Conservation (phyloP, 352 stramenopile species). For the Phytopythium oedochilum region DNA sequence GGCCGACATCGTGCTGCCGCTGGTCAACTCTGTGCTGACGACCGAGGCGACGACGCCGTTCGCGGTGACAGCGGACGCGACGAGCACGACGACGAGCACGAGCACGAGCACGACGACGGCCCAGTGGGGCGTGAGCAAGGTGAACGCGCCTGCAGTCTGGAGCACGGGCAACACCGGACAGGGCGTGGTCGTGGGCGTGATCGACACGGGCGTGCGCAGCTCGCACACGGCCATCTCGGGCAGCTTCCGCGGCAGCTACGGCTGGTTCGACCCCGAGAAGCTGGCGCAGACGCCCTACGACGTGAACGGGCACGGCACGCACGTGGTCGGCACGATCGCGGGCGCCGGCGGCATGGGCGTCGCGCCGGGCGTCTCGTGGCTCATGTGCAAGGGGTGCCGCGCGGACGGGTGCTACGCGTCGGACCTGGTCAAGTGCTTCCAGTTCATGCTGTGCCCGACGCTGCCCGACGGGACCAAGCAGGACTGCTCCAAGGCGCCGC, state of each 20-base stretch:
- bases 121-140: conserved; percentile 47
- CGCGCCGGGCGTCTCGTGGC: conserved; percentile 47
- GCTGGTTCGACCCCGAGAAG: conserved; percentile 55
- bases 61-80: not conserved
- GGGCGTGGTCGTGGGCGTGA: conserved; percentile 49
- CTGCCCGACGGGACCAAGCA: conserved; percentile 28
- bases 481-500: conserved; percentile 47
- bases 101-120: conserved; percentile 20
- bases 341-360: conserved; percentile 46
- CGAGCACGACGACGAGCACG: conserved; percentile 7
- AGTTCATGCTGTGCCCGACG: conserved; percentile 71
- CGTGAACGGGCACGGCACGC: conserved; percentile 45
- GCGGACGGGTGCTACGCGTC: conserved; percentile 31
- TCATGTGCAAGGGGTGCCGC: conserved; percentile 48
- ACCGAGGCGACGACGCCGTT: conserved; percentile 11
- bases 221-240: conserved; percentile 38
- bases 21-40: conserved; percentile 21
- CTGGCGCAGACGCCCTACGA: conserved; percentile 33
- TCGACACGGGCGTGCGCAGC: conserved; percentile 50
- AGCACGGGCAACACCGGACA: conserved; percentile 40
- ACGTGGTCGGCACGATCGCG: conserved; percentile 41
- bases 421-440: conserved; percentile 45
- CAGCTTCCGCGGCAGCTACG: conserved; percentile 40
- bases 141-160: conserved; percentile 47
- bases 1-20: conserved; percentile 36